Percentiles rank a stretch among this genome's conserved stretches.
Evolutionary conservation across 306 rosid species (phyloP).

Genomic region (Rosa persica): DNA sequence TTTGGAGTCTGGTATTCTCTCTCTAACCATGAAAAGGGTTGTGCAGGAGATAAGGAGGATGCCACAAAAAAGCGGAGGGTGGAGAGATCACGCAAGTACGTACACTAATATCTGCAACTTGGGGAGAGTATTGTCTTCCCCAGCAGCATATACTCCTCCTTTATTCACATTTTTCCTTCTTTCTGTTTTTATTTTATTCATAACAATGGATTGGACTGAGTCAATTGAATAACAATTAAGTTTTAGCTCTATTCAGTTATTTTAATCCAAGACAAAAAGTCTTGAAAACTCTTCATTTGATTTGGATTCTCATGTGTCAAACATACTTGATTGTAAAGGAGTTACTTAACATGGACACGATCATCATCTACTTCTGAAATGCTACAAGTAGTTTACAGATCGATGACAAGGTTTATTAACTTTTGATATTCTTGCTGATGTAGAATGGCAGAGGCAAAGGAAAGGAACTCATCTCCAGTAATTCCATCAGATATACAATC

Average conservation of each 20-base stretch:
- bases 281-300: neutral
- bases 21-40: conserved; percentile 30
- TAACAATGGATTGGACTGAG: neutral
- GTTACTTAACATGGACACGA: neutral
- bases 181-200: neutral
- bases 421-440: conserved; percentile 24
- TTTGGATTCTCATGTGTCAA: neutral
- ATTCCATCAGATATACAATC: conserved; percentile 88
- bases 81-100: conserved; percentile 92
- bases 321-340: neutral
- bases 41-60: conserved; percentile 79
- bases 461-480: conserved; percentile 72
- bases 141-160: neutral
- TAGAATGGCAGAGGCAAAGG: conserved; percentile 99
- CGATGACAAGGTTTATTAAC: neutral
- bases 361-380: neutral
- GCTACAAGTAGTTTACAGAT: neutral
- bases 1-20: neutral
- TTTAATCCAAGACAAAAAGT: neutral
- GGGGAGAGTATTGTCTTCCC: conserved; percentile 15
- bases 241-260: neutral
- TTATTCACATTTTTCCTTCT: neutral
- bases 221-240: neutral
- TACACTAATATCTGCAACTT: conserved; percentile 19
- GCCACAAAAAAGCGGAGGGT: conserved; percentile 92